Percentiles rank a stretch among this genome's conserved stretches.
Evolutionary conservation across 768 basidiomycete genomes (phyloP).

Genomic region (Sporobolomyces roseus): DNA sequence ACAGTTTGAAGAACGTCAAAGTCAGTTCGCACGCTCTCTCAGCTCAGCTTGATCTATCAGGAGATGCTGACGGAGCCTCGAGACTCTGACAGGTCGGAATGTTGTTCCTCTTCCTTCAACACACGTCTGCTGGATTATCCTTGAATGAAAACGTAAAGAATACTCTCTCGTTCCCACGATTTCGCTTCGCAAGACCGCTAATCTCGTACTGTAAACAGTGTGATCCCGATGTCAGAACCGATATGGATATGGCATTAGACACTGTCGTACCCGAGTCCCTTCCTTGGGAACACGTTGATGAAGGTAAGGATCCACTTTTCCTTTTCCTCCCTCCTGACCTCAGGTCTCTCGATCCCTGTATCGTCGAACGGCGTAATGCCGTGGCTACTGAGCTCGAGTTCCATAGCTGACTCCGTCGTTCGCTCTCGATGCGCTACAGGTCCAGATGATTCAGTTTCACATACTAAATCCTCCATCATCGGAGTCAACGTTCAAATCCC

Average conservation of each 20-base stretch:
- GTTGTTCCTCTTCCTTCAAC: slow-evolving; percentile 80
- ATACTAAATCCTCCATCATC: slow-evolving; percentile 81
- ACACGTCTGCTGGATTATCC: slow-evolving; percentile 73
- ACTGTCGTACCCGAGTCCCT: slow-evolving; percentile 77
- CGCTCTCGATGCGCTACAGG: slow-evolving; percentile 17
- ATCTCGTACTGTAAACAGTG: slow-evolving; percentile 10
- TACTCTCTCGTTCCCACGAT: neutral
- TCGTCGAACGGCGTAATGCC: too few species aligned
- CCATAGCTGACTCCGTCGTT: too few species aligned
- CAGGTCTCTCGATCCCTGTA: neutral
- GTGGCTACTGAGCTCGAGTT: too few species aligned
- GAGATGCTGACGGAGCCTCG: neutral
- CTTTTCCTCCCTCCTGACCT: too few species aligned
- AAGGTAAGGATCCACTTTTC: slow-evolving; percentile 53
- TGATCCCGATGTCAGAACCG: slow-evolving; percentile 51
- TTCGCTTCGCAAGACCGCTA: too few species aligned
- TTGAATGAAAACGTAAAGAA: slow-evolving; percentile 70
- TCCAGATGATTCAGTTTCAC: slow-evolving; percentile 63
- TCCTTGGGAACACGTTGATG: slow-evolving; percentile 80
- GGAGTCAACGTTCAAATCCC: slow-evolving; percentile 79
- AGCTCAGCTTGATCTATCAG: neutral
- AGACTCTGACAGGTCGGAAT: slow-evolving; percentile 65
- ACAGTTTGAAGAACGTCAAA: slow-evolving; percentile 66
- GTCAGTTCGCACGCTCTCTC: slow-evolving; percentile 48
- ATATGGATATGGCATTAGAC: slow-evolving; percentile 94